Base-by-base conservation (phyloP, 805 yeast genomes). In the Cyberlindnera xylosilytica region DNA sequence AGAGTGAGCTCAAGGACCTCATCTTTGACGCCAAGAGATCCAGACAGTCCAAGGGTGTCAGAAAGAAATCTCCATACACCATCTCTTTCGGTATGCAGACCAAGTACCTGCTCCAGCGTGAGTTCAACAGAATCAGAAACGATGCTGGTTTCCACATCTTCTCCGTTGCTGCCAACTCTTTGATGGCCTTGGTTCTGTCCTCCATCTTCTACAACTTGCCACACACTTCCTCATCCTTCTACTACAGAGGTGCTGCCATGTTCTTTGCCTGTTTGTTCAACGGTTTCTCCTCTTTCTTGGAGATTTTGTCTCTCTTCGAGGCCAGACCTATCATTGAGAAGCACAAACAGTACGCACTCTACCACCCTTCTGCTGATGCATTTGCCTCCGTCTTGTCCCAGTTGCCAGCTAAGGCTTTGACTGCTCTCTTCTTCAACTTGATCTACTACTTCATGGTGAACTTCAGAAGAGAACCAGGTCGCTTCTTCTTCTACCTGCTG, bases 241-340 rank as follows among this genome's bases (percentile, higher is more conserved):
- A 71, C 57, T 68, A 64, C 52, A 67, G 88, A 56, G 74, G 80
- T 52, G 78, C 87, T 32, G 73, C 81, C 35, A 66, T 84, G 70
- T 85, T 84, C 64, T 81, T 81, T 59, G 81, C 83, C 18, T 70
- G 77, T 35, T 65, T 80, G 54, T 80, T 78, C 61, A 79, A 79
- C 57, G 79, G 84, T 12, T 76, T 80, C 53, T 67, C 81, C 15
- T 78, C 82, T 15, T 57, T 80, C 45, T 65, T 79, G 53, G 87
- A 81, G 61, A 70, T 81, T 45, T 66, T 52, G 52, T 41, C 56
- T 16, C 36, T 52, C 20, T 56, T 52, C 27, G 60, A 52, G 41
- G 54, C 54, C 24, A 70, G 85, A 54, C 72, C 77, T 16, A 70
- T 80, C 46, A 74, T 78, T 29, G 79, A 75, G 50, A 79, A 80